These are phyloP conservation scores for Canavalia gladiata DNA, from an alignment of 306 rosid species.

Conservation along the genomic window DNA sequence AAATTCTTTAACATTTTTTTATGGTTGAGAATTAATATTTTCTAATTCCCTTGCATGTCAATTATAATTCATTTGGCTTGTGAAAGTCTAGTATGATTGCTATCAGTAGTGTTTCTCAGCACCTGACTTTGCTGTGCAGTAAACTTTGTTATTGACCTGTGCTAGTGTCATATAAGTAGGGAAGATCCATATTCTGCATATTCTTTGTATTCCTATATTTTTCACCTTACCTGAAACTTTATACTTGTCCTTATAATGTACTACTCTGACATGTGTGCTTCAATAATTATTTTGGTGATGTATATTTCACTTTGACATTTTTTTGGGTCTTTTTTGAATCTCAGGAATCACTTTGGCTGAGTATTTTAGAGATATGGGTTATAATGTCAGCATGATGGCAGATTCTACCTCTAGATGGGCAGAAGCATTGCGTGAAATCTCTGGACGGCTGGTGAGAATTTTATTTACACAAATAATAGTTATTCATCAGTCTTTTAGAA, in stretches of 20 bases:
- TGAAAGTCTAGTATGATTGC: constrained; percentile 36
- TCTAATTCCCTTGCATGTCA: constrained; percentile 20
- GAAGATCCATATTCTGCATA: neutral
- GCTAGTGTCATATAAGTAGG: constrained; percentile 18
- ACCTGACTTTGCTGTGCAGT: constrained; percentile 21
- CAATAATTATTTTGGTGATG: constrained; percentile 15
- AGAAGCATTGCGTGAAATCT: constrained; percentile 99
- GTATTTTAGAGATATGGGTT: constrained; percentile 99
- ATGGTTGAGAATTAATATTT: constrained; percentile 14
- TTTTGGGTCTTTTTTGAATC: constrained; percentile 30
- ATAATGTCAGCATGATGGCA: constrained; percentile 99
- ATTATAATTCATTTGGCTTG: constrained; percentile 21
- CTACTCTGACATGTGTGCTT: constrained; percentile 24
- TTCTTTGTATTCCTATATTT: constrained; percentile 39
- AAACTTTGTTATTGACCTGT: constrained; percentile 24
- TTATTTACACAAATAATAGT: constrained; percentile 4
- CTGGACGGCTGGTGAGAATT: constrained; percentile 94
- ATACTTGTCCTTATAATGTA: constrained; percentile 10
- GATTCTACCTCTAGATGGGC: constrained; percentile 99
- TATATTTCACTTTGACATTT: neutral
- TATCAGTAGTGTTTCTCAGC: constrained; percentile 23
- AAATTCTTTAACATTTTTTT: neutral
- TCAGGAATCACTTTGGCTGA: constrained; percentile 98
- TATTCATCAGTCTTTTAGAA: constrained; percentile 23
- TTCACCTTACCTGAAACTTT: constrained; percentile 23